These are phyloP conservation scores for Penicillium riverlandense DNA, from an alignment of 495 filamentous ascomycete genomes.

Conservation along the genomic window DNA sequence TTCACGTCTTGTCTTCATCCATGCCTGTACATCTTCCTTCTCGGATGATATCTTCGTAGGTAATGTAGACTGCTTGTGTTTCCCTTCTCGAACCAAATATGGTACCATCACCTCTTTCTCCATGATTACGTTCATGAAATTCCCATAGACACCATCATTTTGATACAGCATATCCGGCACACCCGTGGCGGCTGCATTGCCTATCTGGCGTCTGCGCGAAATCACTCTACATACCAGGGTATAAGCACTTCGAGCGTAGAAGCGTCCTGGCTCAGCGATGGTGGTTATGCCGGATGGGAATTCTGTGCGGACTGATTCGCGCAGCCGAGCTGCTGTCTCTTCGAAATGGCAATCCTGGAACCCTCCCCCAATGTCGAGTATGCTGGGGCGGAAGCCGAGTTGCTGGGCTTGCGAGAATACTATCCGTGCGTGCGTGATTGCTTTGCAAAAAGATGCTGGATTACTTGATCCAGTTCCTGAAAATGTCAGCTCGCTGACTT, in stretches of 20 bases:
- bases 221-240: constrained; percentile 25
- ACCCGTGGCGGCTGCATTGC: constrained; percentile 1
- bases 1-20: neutral
- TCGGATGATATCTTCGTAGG: neutral
- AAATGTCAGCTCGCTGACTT: too few relatives aligned
- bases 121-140: constrained; percentile 23
- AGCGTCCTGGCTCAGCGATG: constrained; percentile 29
- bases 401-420: constrained; percentile 13
- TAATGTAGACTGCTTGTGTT: too few relatives aligned
- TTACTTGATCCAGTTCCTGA: constrained; percentile 19
- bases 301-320: constrained; percentile 1
- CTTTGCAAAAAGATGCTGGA: constrained; percentile 13
- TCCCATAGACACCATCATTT: constrained; percentile 29
- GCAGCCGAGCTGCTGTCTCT: constrained; percentile 8
- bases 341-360: constrained; percentile 21
- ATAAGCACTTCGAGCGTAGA: constrained; percentile 17
- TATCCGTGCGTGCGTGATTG: constrained; percentile 14
- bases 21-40: neutral
- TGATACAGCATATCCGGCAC: constrained; percentile 26
- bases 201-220: constrained; percentile 15
- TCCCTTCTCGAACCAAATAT: neutral
- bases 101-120: constrained; percentile 15
- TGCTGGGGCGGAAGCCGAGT: constrained; percentile 6
- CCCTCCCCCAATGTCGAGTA: constrained; percentile 27
- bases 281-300: constrained; percentile 10